Conservation (phyloP, 208 protist species). For the Crithidia sp. region DNA sequence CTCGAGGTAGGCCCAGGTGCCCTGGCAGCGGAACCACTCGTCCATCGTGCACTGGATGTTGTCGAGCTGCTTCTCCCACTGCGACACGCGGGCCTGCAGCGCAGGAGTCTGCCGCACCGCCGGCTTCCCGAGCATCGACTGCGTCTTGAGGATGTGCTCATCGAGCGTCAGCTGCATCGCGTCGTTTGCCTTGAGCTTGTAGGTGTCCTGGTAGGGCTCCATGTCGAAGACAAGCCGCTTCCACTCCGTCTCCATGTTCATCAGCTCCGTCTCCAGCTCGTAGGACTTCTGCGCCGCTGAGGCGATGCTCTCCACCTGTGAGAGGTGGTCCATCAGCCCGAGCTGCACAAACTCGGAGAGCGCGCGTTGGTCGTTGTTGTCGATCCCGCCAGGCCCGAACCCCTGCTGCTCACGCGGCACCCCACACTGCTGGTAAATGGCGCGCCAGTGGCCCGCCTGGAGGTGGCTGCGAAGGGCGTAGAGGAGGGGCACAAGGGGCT, state of each 20-base stretch:
- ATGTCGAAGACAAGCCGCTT: slow-evolving; percentile 94
- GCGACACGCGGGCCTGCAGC: slow-evolving; percentile 89
- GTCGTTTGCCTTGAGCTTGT: slow-evolving; percentile 94
- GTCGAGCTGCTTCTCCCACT: slow-evolving; percentile 94
- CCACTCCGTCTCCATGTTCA: slow-evolving; percentile 94
- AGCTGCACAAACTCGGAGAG: slow-evolving; percentile 88
- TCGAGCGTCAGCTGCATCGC: slow-evolving; percentile 94
- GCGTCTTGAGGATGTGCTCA: slow-evolving; percentile 96
- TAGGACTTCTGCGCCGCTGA: slow-evolving; percentile 90
- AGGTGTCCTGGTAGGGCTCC: slow-evolving; percentile 93
- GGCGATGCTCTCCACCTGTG: slow-evolving; percentile 87
- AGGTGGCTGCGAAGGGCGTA: slow-evolving; percentile 94
- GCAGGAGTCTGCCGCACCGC: slow-evolving; percentile 87
- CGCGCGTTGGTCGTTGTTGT: slow-evolving; percentile 83
- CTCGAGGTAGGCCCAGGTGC: slow-evolving; percentile 96
- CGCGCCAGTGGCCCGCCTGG: slow-evolving; percentile 93
- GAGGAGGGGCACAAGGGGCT: slow-evolving; percentile 92
- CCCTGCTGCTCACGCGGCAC: slow-evolving; percentile 86
- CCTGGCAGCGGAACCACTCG: slow-evolving; percentile 96
- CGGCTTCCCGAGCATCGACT: slow-evolving; percentile 95
- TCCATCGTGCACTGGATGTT: slow-evolving; percentile 95
- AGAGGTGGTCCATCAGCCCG: slow-evolving; percentile 83
- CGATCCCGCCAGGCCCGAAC: slow-evolving; percentile 76
- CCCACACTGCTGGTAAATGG: slow-evolving; percentile 89
- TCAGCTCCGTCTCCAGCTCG: slow-evolving; percentile 92